A percentile compares a stretch with the other conserved stretches of the same genome.
Conservation (phyloP, 805 yeast genomes). For the Lipomyces yamadae region DNA sequence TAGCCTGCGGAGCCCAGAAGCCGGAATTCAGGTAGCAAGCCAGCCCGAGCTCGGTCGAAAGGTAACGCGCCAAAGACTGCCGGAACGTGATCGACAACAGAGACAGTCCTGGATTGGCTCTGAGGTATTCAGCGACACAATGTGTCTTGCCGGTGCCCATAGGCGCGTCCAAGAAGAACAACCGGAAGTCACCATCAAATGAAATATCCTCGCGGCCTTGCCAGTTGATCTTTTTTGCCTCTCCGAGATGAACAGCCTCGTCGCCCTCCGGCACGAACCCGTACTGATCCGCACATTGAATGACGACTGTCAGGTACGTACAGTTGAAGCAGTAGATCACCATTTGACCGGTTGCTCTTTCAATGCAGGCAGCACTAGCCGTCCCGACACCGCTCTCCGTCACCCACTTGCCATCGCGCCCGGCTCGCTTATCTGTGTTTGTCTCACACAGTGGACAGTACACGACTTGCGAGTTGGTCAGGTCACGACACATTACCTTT, state of each 20-base stretch:
- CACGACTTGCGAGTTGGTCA: too few species aligned
- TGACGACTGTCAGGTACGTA: slow-evolving; percentile 4
- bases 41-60: neutral
- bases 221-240: slow-evolving; percentile 2
- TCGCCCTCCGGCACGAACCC: slow-evolving; percentile 11
- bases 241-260: slow-evolving; percentile 3
- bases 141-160: slow-evolving; percentile 15
- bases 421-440: too few species aligned
- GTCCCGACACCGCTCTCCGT: slow-evolving; percentile 5
- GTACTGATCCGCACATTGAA: slow-evolving; percentile 13
- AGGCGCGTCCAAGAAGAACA: slow-evolving; percentile 9
- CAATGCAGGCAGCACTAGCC: slow-evolving; percentile 8
- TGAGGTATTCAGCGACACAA: neutral
- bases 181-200: slow-evolving; percentile 7
- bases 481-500: too few species aligned
- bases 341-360: neutral
- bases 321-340: slow-evolving; percentile 1
- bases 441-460: neutral
- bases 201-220: slow-evolving; percentile 8
- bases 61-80: slow-evolving; percentile 11
- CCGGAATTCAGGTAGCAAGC: neutral
- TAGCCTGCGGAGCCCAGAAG: neutral
- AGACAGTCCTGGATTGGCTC: neutral
- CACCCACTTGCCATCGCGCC: too few species aligned
- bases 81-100: slow-evolving; percentile 9